Percentiles rank a stretch among this genome's conserved stretches.
These are phyloP conservation scores for Dillenia turbinata DNA, from an alignment of 164 flowering plant genomes.

Conservation along the genomic window DNA sequence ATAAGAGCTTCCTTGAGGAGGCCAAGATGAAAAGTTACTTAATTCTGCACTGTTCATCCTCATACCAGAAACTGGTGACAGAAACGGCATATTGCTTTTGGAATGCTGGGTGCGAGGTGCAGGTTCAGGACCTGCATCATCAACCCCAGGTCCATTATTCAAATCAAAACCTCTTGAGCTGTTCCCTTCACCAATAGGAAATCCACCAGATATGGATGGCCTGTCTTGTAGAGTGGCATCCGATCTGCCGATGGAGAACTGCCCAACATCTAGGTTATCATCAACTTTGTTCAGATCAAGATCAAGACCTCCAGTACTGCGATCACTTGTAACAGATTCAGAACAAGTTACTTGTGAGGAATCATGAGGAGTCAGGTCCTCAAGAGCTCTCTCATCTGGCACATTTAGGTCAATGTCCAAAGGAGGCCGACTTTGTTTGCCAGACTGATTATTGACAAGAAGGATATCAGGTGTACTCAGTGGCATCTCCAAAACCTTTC, in stretches of 20 bases:
- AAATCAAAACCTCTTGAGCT: constrained; percentile 68
- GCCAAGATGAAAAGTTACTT: constrained; percentile 56
- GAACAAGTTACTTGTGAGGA: constrained; percentile 15
- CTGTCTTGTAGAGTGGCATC: constrained; percentile 28
- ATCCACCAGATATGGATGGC: constrained; percentile 29
- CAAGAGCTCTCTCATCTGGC: constrained; percentile 60
- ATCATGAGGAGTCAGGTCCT: constrained; percentile 43
- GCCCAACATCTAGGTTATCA: constrained; percentile 53
- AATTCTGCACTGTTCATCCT: constrained; percentile 48
- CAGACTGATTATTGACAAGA: constrained; percentile 23
- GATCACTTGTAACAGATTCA: constrained; percentile 12
- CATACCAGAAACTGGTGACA: constrained; percentile 35
- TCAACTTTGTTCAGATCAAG: constrained; percentile 81
- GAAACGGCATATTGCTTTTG: constrained; percentile 30
- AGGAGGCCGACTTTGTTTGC: constrained; percentile 43
- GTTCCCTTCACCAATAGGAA: constrained; percentile 41
- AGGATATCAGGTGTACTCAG: constrained; percentile 14
- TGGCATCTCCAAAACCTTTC: constrained; percentile 48
- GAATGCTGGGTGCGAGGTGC: constrained; percentile 28
- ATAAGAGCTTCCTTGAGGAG: constrained; percentile 50
- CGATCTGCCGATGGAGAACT: constrained; percentile 25
- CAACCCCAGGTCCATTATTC: constrained; percentile 75
- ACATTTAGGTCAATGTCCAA: constrained; percentile 85
- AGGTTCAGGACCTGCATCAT: constrained; percentile 48
- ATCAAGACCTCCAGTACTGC: constrained; percentile 61